Conservation (phyloP, 805 yeast genomes). For the Wickerhamiella azyma region DNA sequence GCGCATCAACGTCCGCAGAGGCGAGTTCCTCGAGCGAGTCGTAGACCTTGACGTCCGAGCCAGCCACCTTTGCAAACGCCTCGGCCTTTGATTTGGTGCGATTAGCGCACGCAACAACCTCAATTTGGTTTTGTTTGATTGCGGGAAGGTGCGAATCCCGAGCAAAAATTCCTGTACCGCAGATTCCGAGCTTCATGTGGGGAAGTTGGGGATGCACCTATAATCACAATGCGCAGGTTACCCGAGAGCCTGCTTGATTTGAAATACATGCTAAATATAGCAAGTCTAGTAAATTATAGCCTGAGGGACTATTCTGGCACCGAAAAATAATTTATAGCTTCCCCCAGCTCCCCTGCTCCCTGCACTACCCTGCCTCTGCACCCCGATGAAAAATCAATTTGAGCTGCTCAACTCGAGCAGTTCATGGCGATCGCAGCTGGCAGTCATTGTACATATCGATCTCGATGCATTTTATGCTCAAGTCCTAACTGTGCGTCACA, state of each 20-base stretch:
- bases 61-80: slow-evolving; percentile 54
- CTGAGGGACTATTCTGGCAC: neutral
- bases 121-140: slow-evolving; percentile 34
- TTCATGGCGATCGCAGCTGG: slow-evolving; percentile 45
- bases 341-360: too few relatives aligned
- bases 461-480: slow-evolving; percentile 95
- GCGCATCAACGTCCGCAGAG: slow-evolving; percentile 55
- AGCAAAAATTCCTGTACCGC: slow-evolving; percentile 51
- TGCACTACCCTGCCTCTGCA: too few relatives aligned
- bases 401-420: slow-evolving; percentile 2
- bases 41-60: slow-evolving; percentile 36
- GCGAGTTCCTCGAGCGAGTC: slow-evolving; percentile 47
- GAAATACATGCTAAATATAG: too few relatives aligned
- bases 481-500: slow-evolving; percentile 68
- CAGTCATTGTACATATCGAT: slow-evolving; percentile 77
- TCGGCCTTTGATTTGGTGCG: slow-evolving; percentile 77
- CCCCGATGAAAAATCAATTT: slow-evolving; percentile 2
- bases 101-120: slow-evolving; percentile 62
- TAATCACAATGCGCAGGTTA: too few relatives aligned
- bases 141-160: slow-evolving; percentile 71
- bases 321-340: neutral
- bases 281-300: too few relatives aligned
- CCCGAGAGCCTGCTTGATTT: too few relatives aligned
- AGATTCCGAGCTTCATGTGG: slow-evolving; percentile 12
- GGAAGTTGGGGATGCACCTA: neutral